phyloP scores from a whole-genome alignment of 306 rosid species.

The Cucumis sativus region Cucumber_9930_V3 NC_026657.2:5474001-5474500 shows the following conservation, averaged over 20 bases:
- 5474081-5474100: constrained; percentile 79
- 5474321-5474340: neutral
- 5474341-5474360: neutral
- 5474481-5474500: constrained; percentile 82
- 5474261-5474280: constrained; percentile 75
- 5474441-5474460: constrained; percentile 74
- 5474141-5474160: constrained; percentile 78
- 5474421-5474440: constrained; percentile 45
- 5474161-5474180: constrained; percentile 77
- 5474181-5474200: constrained; percentile 84
- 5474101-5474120: constrained; percentile 89
- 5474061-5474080: constrained; percentile 37
- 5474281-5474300: constrained; percentile 77
- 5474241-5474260: constrained; percentile 95
- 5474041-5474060: constrained; percentile 69
- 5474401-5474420: neutral
- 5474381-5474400: constrained; percentile 6
- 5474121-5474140: constrained; percentile 62
- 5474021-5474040: constrained; percentile 69
- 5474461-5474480: constrained; percentile 76
- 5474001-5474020: constrained; percentile 46
- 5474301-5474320: constrained; percentile 54
- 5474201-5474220: constrained; percentile 69
- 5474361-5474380: neutral
- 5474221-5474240: constrained; percentile 75